Evolutionary conservation across 305 asterid species (phyloP).

Genomic region (Stenogyne calaminthoides): DNA sequence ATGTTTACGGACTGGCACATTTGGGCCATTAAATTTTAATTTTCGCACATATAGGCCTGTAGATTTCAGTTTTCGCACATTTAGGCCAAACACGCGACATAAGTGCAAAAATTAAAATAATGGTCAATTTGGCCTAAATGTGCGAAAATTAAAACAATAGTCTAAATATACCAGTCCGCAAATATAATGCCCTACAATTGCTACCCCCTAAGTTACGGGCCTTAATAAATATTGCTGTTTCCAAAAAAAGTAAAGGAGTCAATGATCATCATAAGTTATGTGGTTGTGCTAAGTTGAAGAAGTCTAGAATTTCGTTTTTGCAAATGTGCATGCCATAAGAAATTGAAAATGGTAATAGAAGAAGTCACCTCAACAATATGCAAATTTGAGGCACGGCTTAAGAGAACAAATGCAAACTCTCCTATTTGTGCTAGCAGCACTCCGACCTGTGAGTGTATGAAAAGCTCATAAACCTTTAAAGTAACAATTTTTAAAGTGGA

Average conservation of each 20-base stretch:
- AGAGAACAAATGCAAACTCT: slow-evolving; percentile 95
- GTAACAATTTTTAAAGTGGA: slow-evolving; percentile 2
- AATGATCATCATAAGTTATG: background rate
- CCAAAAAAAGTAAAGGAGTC: background rate
- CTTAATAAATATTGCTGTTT: background rate
- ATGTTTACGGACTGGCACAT: background rate
- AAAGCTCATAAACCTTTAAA: slow-evolving; percentile 26
- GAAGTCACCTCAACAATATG: slow-evolving; percentile 78
- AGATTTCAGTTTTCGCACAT: too few relatives aligned
- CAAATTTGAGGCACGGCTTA: slow-evolving; percentile 92
- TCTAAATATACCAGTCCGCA: background rate
- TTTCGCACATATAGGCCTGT: too few relatives aligned
- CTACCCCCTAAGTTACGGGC: background rate
- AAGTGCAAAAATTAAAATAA: background rate
- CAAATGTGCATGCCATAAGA: background rate
- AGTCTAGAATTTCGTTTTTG: background rate
- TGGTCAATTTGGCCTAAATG: background rate
- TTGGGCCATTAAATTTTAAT: background rate
- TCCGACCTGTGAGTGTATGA: slow-evolving; percentile 63
- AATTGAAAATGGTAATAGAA: slow-evolving; percentile 16
- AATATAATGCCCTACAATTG: background rate
- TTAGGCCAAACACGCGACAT: too few relatives aligned
- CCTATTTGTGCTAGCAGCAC: slow-evolving; percentile 93
- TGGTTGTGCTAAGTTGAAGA: background rate
- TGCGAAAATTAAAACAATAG: background rate